These are phyloP conservation scores for Pythium oligandrum DNA, from an alignment of 352 stramenopile genomes.

Conservation along the genomic window DNA sequence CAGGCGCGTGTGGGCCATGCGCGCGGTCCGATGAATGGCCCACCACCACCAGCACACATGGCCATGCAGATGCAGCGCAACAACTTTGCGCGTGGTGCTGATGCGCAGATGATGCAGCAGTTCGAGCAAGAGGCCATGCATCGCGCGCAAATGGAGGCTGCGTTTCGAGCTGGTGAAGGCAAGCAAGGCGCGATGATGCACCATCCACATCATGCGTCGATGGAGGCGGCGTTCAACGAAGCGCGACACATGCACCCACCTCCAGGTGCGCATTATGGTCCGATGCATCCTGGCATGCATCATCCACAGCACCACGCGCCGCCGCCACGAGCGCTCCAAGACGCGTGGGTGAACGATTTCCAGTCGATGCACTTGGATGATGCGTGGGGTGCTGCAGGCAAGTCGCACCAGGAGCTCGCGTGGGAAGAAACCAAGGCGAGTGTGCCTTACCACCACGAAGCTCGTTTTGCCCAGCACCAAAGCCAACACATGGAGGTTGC, in stretches of 20 bases:
- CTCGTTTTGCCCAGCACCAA: slow-evolving; percentile 24
- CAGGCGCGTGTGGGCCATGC: slow-evolving; percentile 29
- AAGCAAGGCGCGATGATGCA: slow-evolving; percentile 27
- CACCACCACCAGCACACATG: slow-evolving; percentile 42
- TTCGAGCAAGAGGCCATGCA: slow-evolving; percentile 66
- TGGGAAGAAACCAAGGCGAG: slow-evolving; percentile 53
- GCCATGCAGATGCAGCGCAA: slow-evolving; percentile 74
- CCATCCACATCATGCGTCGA: slow-evolving; percentile 34
- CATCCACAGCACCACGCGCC: slow-evolving; percentile 29
- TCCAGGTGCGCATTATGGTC: slow-evolving; percentile 7
- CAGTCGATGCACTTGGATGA: slow-evolving; percentile 49
- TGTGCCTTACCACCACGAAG: slow-evolving; percentile 33
- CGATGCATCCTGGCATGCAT: slow-evolving; percentile 39
- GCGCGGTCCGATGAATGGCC: slow-evolving; percentile 19
- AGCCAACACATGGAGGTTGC: slow-evolving; percentile 17
- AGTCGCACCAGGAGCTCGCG: slow-evolving; percentile 53
- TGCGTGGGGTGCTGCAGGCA: slow-evolving; percentile 54
- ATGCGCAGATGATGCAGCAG: slow-evolving; percentile 50
- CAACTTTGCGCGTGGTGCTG: slow-evolving; percentile 40
- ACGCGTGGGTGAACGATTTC: slow-evolving; percentile 72
- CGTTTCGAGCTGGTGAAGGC: slow-evolving; percentile 41
- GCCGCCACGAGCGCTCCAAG: slow-evolving; percentile 29
- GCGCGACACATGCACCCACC: slow-evolving; percentile 20
- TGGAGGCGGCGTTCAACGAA: slow-evolving; percentile 57
- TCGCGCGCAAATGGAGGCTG: slow-evolving; percentile 60